Base-by-base conservation (phyloP, 2,329 filamentous ascomycete species). In the Epichloe coenophiala region DNA sequence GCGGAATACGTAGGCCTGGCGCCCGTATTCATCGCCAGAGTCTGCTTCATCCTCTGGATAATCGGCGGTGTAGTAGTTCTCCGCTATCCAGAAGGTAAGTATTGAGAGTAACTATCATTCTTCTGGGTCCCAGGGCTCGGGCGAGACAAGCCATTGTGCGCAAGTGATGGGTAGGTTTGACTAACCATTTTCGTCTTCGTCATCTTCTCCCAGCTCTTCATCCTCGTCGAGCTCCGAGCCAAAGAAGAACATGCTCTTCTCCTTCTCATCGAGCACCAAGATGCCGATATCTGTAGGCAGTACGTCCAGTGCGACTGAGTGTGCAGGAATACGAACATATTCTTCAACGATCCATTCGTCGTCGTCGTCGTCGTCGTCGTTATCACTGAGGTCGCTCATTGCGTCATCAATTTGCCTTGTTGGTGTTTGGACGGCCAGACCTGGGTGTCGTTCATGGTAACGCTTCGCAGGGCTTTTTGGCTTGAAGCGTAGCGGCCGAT, bases 11-110 rank as follows among this genome's bases (percentile, higher is more conserved):
- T 82, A 82, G 1, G 77, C 63, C 50, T 78, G 73, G 8, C 71
- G 69, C 42, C 72, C 76, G 54, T 73, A 70, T 52, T 71, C 69
- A 48, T 71, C 68, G 57, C 88, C 84, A 15, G 80, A 83, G 43
- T 80, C 82, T 13, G 88, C 75, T 62, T 90, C 86, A 49, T 90
- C 85, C 54, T 90, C 86, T 0, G 86, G 86, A 57, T 90, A 90
- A 62, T 90, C 86, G 49, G 84, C 83, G 3, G 81, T 80, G 61
- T 89, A 88, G 65, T 88, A 82, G 59, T 88, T 84, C 62, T 90
- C 86, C 37, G 86, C 83, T 82, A 53, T 15, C 9, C 21, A 43
- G 11, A 38, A 38, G 33, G 54, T 55, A 44, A 51, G 51, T 50
- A 57, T 36, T 2, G 15, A 13, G 5, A 38, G 5, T 6, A 2